Percentiles rank a stretch among this genome's conserved stretches.
These are phyloP conservation scores for Botrytis fabae DNA, from an alignment of 2,329 filamentous ascomycete genomes.

Conservation along the genomic window DNA sequence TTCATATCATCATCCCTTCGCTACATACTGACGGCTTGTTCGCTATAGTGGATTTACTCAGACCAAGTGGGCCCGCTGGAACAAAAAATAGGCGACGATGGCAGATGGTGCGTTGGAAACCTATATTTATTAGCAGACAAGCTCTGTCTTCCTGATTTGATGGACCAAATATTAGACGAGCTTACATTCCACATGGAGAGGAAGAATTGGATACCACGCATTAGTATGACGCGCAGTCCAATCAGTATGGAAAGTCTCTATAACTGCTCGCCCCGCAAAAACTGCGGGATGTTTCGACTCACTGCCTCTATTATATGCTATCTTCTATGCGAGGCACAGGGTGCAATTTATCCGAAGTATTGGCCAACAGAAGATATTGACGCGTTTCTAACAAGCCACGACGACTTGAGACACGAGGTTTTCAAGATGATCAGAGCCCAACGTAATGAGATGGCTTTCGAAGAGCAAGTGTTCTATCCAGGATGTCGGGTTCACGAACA, in stretches of 20 bases:
- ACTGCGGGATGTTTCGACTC: not conserved
- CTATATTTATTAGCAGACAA: conserved; percentile 15
- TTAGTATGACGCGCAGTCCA: not conserved
- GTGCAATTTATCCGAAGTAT: accelerated
- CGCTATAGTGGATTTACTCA: conserved; percentile 23
- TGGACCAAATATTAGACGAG: not conserved
- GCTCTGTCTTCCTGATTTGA: not conserved
- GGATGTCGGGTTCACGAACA: not conserved
- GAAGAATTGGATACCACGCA: not conserved
- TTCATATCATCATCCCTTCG: no score
- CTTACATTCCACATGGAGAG: no score
- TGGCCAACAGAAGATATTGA: not conserved
- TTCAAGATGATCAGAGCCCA: not conserved
- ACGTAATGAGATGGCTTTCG: not conserved
- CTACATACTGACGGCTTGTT: not conserved
- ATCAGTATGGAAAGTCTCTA: not conserved
- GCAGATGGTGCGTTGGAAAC: not conserved
- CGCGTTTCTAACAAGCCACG: not conserved
- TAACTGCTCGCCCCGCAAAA: no score
- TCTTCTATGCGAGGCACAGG: not conserved
- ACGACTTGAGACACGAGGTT: not conserved
- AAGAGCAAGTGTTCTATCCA: not conserved
- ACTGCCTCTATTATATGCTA: not conserved
- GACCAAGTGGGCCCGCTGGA: not conserved
- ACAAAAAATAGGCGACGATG: accelerated